Evolutionary conservation across 2,329 filamentous ascomycete genomes (phyloP), one percentile per base, ranked within the genome.

Genomic region (Pseudogymnoascus sp.): DNA sequence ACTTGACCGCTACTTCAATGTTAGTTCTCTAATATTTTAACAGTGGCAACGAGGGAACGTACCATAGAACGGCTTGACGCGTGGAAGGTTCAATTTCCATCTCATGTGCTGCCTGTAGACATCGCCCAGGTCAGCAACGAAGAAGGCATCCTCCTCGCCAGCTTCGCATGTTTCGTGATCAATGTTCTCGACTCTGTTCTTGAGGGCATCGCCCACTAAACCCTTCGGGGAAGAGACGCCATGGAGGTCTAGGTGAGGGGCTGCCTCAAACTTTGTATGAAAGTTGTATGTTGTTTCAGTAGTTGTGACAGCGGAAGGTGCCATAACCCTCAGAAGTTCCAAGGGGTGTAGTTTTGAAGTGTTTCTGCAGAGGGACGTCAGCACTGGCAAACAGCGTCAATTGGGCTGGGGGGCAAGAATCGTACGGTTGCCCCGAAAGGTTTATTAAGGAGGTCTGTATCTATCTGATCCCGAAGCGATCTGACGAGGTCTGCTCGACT

Each of bases 401-500:
- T 52, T 52, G 12, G 23, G 12, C 4, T 28, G 7, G 14, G 35
- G 14, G 25, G 16, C n/a, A 36, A 59, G 30, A 35, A 68, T 19
- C 61, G 9, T 63, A 61, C 52, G 58, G 38, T 30, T 61, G 62
- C 63, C 68, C 64, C 65, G 64, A 71, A 72, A 59, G 72, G 68
- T 70, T 76, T 88, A 80, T 92, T 97, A 97, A 77, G 94, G 94
- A 79, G 94, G 94, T 85, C 91, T 89, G 82, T 92, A 96, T 80
- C 88, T 89, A 82, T 91, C 90, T 84, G 91, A 89, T 87, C 88
- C 91, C 84, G 90, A 84, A 83, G 83, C 88, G 84, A 88, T 87
- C 86, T 90, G 90, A 88, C 91, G 89, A 91, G 90, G 91, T 89
- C 91, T 93, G 89, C 89, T 91, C 90, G 92, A 96, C 91, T 94